Base-by-base conservation (phyloP, 345 rosid genomes). In the Atalantia buxifolia region DNA sequence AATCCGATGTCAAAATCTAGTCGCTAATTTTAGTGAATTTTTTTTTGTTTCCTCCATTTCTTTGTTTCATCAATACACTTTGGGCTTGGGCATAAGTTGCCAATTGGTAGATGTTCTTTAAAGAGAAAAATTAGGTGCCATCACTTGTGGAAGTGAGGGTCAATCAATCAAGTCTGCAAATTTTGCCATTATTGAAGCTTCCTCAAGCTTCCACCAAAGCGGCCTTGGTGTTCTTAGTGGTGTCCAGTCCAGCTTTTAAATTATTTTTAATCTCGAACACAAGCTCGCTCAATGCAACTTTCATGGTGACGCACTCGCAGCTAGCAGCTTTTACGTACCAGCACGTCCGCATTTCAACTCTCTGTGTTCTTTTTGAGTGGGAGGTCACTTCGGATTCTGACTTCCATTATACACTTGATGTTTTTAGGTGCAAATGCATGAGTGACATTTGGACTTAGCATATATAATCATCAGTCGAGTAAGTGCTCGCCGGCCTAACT, bases 211-310 rank as follows among this genome's bases (percentile, higher is more conserved):
- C 69, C 69, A 66, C 24, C 13, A 40, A 27, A 13, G 50, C 16
- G 18, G 42, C 55, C n/a, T 31, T 35, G 28, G 18, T 25, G 22
- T 9, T 60, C 18, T 33, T 71, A 63, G 81, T 64, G 69, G 28
- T 59, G 55, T 74, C 82, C 78, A 24, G 55, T 74, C 82, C 78
- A 66, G 74, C 82, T 79, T 66, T 66, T 42, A 66, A 30, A 57
- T 57, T 57, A 66, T 67, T 73, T 57, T 66, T 55, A 42, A 38
- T 21, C 42, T 62, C 31, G 45, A 31, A 64, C 38, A 21, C 8
- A 21, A 57, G 24, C 61, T 21, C 18, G 14, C 50, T 45, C 5
- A 45, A 45, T 45, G 50, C 18, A 16, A 45, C 50, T 45, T 77
- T 59, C 69, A 16, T 53, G 71, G 31, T 78, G 66, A 68, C 22